These are phyloP conservation scores for Nothopassalora personata DNA, from an alignment of 2,329 filamentous ascomycete species.

Conservation along the genomic window DNA sequence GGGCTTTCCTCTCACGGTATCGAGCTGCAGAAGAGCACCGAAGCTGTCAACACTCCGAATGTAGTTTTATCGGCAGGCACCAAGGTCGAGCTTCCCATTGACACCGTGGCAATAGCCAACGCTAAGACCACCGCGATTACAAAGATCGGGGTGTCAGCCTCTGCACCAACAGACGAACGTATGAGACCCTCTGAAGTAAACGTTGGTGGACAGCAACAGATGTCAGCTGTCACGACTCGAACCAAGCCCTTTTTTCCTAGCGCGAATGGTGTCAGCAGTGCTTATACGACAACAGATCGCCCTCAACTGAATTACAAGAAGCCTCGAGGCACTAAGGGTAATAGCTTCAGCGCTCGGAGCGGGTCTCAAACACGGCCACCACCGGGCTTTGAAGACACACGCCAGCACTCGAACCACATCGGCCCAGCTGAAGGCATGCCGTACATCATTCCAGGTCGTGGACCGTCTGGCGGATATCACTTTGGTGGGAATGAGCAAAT, in stretches of 20 bases:
- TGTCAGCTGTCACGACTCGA: neutral
- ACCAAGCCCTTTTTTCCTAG: neutral
- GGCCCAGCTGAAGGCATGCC: neutral
- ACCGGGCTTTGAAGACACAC: neutral
- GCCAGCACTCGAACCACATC: neutral
- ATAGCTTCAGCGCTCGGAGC: constrained; percentile 2
- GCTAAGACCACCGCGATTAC: neutral
- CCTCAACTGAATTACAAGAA: neutral
- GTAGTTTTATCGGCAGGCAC: neutral
- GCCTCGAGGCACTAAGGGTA: constrained; percentile 2
- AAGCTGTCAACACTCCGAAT: neutral
- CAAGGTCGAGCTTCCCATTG: neutral
- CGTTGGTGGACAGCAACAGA: neutral
- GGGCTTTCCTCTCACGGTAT: neutral
- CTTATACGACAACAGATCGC: neutral
- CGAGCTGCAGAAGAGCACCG: neutral
- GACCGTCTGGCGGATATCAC: neutral
- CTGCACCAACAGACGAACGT: neutral
- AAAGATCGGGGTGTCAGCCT: neutral
- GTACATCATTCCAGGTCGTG: neutral
- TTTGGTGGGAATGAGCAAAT: neutral
- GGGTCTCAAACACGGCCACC: neutral
- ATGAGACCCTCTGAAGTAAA: neutral
- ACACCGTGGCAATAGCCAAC: neutral
- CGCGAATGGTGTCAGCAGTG: neutral